Percentiles rank a stretch among this genome's conserved stretches.
phyloP scores from a whole-genome alignment of 164 flowering plant genomes.

The Houttuynia cordata region DNA sequence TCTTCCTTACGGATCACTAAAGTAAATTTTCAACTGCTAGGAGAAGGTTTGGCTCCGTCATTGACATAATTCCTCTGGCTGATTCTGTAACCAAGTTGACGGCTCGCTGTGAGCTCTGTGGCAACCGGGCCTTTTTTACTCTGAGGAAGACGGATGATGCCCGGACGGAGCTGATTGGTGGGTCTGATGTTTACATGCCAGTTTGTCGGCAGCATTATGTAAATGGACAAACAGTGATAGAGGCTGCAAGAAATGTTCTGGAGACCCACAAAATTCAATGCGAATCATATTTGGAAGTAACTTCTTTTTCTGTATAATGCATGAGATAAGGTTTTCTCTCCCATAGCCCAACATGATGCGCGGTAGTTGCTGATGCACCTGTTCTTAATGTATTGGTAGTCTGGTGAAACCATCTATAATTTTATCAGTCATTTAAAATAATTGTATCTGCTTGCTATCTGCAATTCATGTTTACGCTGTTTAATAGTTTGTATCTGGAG shows the following conservation, averaged over 20 bases:
- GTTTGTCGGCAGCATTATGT: slow-evolving; percentile 87
- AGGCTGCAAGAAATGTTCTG: slow-evolving; percentile 31
- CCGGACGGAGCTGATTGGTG: slow-evolving; percentile 67
- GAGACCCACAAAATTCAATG: slow-evolving; percentile 15
- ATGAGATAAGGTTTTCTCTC: neutral
- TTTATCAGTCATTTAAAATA: neutral
- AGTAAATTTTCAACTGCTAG: slow-evolving; percentile 24
- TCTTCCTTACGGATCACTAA: neutral
- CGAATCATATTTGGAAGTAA: slow-evolving; percentile 19
- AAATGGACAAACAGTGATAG: slow-evolving; percentile 41
- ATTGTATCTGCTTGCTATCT: neutral
- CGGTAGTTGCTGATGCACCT: neutral
- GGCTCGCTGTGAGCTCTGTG: slow-evolving; percentile 84
- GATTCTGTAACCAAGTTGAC: slow-evolving; percentile 79
- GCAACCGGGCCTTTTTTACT: slow-evolving; percentile 71
- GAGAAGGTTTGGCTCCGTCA: slow-evolving; percentile 82
- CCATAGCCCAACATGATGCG: neutral
- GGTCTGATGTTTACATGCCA: slow-evolving; percentile 90
- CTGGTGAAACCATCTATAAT: neutral
- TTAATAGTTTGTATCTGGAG: too few species aligned
- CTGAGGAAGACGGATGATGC: slow-evolving; percentile 64
- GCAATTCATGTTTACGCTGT: too few species aligned
- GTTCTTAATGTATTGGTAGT: neutral
- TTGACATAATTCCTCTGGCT: slow-evolving; percentile 81
- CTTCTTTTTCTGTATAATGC: slow-evolving; percentile 11